Evolutionary conservation across 305 asterid genomes (phyloP).

Genomic region (Fraxinus sp.): DNA sequence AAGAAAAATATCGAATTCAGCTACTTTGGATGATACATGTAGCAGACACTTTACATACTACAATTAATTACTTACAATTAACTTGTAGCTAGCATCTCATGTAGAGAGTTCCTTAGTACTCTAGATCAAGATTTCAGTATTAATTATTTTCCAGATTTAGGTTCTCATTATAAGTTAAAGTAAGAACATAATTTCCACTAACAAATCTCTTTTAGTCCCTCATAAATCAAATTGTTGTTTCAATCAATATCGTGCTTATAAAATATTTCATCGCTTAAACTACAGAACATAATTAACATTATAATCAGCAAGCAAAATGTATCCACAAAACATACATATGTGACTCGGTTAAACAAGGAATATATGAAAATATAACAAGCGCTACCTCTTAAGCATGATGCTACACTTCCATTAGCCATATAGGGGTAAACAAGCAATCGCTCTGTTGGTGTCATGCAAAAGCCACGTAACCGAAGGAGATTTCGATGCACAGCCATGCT

Average conservation of each 20-base stretch:
- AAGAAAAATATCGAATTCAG: neutral
- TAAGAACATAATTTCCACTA: neutral
- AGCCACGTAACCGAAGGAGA: slow-evolving; percentile 64
- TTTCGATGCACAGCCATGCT: slow-evolving; percentile 78
- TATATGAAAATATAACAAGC: neutral
- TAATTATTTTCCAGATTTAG: neutral
- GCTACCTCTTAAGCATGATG: slow-evolving; percentile 53
- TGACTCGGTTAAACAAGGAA: neutral
- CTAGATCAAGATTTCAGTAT: neutral
- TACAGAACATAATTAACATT: neutral
- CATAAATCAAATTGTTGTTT: neutral
- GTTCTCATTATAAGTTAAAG: neutral
- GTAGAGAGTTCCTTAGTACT: neutral
- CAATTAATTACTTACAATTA: neutral
- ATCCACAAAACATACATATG: neutral
- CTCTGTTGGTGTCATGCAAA: slow-evolving; percentile 73
- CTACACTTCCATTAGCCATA: slow-evolving; percentile 75
- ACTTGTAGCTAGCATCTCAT: neutral
- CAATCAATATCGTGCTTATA: neutral
- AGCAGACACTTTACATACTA: neutral
- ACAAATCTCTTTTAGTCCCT: neutral
- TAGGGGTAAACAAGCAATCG: slow-evolving; percentile 67
- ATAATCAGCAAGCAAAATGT: neutral
- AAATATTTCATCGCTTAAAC: neutral
- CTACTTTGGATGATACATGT: neutral